Conservation (phyloP, 1,284 basidiomycete genomes). For the Phlebopus sp. region DNA sequence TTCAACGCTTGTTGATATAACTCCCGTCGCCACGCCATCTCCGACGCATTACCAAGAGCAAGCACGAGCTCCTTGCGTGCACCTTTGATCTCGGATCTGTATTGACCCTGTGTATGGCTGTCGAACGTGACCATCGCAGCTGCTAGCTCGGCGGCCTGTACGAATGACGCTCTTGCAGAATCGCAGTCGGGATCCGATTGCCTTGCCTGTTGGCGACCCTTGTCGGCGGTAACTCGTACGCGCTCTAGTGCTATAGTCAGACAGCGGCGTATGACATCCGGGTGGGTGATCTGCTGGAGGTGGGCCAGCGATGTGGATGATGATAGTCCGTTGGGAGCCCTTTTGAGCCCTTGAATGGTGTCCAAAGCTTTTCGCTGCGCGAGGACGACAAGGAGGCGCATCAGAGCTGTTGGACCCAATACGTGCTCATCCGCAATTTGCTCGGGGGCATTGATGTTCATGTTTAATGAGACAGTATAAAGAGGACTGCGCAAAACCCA, state of each 20-base stretch:
- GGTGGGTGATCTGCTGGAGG: conserved; percentile 28
- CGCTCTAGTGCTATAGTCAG: conserved; percentile 23
- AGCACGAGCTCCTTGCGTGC: conserved; percentile 29
- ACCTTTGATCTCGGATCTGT: conserved; percentile 16
- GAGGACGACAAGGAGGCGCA: conserved; percentile 23
- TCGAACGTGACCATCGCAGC: conserved; percentile 28
- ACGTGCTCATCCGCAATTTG: conserved; percentile 21
- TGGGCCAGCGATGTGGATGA: conserved; percentile 18
- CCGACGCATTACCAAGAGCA: conserved; percentile 33
- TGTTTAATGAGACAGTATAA: conserved; percentile 14
- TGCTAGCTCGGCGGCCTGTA: conserved; percentile 29
- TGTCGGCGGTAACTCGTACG: conserved; percentile 15
- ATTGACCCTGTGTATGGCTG: conserved; percentile 22
- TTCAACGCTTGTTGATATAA: conserved; percentile 23
- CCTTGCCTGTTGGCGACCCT: conserved; percentile 15
- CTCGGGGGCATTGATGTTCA: conserved; percentile 13
- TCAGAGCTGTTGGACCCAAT: conserved; percentile 23
- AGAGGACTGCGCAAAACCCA: conserved; percentile 21
- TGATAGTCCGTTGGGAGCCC: conserved; percentile 19
- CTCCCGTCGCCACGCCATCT: conserved; percentile 28
- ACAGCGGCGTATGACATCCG: conserved; percentile 21
- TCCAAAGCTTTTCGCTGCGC: conserved; percentile 21
- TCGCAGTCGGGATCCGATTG: conserved; percentile 14
- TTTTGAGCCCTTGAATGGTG: conserved; percentile 16
- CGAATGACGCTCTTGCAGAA: conserved; percentile 23